phyloP scores from a whole-genome alignment of 306 rosid species.

The Cucumis sativus region DNA sequence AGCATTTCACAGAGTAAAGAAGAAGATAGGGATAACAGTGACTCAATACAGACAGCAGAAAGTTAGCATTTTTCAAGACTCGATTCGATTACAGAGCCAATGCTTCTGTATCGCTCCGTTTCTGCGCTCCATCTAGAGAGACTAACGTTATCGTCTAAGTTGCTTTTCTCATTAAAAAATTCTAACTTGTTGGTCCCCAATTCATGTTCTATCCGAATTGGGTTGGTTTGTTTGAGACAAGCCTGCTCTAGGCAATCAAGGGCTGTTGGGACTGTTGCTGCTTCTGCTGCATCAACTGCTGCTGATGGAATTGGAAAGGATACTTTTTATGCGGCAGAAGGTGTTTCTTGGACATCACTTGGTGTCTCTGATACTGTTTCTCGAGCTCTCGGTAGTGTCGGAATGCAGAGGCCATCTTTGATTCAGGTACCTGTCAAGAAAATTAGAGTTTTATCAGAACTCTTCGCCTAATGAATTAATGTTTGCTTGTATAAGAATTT shows the following conservation, averaged over 20 bases:
- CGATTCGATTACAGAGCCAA: conserved; percentile 4
- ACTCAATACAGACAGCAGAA: not conserved
- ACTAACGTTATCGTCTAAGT: conserved; percentile 31
- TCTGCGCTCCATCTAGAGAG: conserved; percentile 30
- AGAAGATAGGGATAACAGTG: not conserved
- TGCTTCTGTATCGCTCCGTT: conserved; percentile 48
- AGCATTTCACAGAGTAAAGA: not conserved
- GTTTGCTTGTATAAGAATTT: not conserved
- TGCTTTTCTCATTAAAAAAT: conserved; percentile 35
- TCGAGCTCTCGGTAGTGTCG: conserved; percentile 50
- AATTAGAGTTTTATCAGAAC: not conserved
- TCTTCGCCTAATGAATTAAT: not conserved
- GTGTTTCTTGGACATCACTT: conserved; percentile 66
- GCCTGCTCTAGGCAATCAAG: conserved; percentile 21
- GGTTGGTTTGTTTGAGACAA: conserved; percentile 18
- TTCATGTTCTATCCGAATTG: conserved; percentile 15
- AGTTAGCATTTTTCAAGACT: not conserved
- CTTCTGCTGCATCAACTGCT: conserved; percentile 11
- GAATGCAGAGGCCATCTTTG: conserved; percentile 65
- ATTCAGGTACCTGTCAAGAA: conserved; percentile 41
- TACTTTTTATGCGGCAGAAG: conserved; percentile 60
- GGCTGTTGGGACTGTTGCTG: conserved; percentile 21
- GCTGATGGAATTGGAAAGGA: conserved; percentile 37
- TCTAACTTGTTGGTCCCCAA: conserved; percentile 16
- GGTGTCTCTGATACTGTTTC: conserved; percentile 72